phyloP scores from a whole-genome alignment of 768 basidiomycete species.

The Sporobolomyces pararoseus region DNA sequence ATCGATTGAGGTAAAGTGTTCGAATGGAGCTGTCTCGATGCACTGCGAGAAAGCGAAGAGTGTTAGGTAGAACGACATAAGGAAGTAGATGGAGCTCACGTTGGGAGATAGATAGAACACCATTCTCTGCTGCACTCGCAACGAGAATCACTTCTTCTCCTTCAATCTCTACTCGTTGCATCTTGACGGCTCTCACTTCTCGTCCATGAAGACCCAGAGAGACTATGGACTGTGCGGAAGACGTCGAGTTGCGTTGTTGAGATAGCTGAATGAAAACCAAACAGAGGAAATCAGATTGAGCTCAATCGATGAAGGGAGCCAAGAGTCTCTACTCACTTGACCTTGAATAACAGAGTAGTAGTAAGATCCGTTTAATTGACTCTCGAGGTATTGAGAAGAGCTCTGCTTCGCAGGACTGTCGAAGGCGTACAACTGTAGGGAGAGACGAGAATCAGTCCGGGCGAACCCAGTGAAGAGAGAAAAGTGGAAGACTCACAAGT shows the following conservation, averaged over 20 bases:
- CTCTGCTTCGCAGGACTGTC: slow-evolving; percentile 7
- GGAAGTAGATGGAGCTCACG: background rate
- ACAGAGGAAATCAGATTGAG: background rate
- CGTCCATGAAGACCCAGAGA: slow-evolving; percentile 5
- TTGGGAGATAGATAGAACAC: slow-evolving; percentile 1
- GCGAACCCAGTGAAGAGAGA: background rate
- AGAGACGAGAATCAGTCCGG: no score
- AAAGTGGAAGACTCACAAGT: background rate
- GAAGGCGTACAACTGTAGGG: slow-evolving; percentile 10
- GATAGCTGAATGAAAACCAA: background rate
- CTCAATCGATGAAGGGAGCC: no score
- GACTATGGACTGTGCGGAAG: background rate
- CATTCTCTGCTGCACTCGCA: slow-evolving; percentile 27
- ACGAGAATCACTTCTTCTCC: background rate
- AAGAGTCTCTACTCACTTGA: background rate
- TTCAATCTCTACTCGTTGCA: fast-evolving
- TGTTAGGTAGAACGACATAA: no score
- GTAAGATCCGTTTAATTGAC: background rate
- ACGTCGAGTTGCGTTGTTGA: background rate
- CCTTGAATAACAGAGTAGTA: slow-evolving; percentile 9
- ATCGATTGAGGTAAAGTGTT: slow-evolving; percentile 1
- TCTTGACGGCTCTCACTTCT: slow-evolving; percentile 11
- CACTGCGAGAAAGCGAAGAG: background rate
- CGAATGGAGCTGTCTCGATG: background rate
- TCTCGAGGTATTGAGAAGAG: background rate